Percentiles rank a stretch among this genome's conserved stretches.
These are phyloP conservation scores for Neonectria punicea DNA, from an alignment of 2,329 filamentous ascomycete species.

Conservation along the genomic window DNA sequence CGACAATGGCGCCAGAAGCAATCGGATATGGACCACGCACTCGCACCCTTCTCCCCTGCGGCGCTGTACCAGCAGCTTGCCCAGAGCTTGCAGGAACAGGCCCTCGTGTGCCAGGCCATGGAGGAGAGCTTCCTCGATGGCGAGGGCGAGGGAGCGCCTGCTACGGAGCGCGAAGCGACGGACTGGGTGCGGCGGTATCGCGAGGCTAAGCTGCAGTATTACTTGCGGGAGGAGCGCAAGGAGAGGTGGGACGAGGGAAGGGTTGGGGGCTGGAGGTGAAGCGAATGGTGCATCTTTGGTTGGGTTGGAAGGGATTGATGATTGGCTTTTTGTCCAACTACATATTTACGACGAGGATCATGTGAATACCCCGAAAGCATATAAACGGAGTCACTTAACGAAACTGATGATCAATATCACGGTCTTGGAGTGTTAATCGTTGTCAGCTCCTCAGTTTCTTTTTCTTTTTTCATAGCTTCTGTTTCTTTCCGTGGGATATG, in stretches of 20 bases:
- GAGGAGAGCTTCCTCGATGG: slow-evolving; percentile 92
- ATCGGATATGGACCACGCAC: slow-evolving; percentile 84
- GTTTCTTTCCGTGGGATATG: background rate
- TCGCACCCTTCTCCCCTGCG: slow-evolving; percentile 86
- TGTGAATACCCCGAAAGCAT: slow-evolving; percentile 13
- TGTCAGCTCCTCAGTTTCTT: background rate
- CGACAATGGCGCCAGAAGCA: slow-evolving; percentile 93
- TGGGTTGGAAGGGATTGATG: background rate
- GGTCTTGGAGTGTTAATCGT: background rate
- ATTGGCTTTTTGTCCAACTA: background rate
- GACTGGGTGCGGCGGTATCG: slow-evolving; percentile 88
- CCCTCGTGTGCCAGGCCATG: slow-evolving; percentile 79
- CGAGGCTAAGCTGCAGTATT: slow-evolving; percentile 81
- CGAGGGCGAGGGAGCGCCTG: slow-evolving; percentile 53
- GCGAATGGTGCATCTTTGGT: background rate
- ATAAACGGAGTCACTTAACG: slow-evolving; percentile 5
- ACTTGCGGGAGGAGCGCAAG: slow-evolving; percentile 85
- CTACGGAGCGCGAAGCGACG: slow-evolving; percentile 81
- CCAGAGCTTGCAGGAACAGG: slow-evolving; percentile 84
- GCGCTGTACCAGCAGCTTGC: slow-evolving; percentile 85
- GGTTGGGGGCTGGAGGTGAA: slow-evolving; percentile 91
- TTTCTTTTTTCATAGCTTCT: background rate
- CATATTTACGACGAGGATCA: slow-evolving; percentile 4
- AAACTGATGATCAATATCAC: slow-evolving; percentile 7
- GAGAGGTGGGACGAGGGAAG: slow-evolving; percentile 95